Conservation (phyloP, 805 yeast genomes). For the Pichia deserticola region DNA sequence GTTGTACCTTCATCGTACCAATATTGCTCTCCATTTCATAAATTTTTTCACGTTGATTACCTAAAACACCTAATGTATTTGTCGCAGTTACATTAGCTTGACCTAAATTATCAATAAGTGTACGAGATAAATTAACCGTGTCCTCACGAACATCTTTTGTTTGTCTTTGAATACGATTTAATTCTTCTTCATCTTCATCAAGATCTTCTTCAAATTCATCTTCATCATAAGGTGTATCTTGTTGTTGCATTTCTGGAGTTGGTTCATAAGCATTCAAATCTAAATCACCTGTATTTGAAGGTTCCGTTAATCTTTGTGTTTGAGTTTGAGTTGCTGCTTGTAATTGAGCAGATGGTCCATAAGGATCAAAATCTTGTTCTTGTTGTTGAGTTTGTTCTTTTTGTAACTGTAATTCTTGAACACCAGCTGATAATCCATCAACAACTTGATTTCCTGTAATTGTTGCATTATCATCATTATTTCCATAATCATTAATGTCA, state of each 20-base stretch:
- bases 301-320: background rate
- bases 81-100: slow-evolving; percentile 69
- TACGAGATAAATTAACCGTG: slow-evolving; percentile 77
- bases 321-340: slow-evolving; percentile 2
- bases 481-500: slow-evolving; percentile 1
- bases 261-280: slow-evolving; percentile 26
- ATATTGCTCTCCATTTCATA: slow-evolving; percentile 61
- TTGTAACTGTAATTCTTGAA: slow-evolving; percentile 10
- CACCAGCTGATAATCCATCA: background rate
- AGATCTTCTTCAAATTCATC: slow-evolving; percentile 36
- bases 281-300: slow-evolving; percentile 8
- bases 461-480: background rate
- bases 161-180: slow-evolving; percentile 74
- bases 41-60: slow-evolving; percentile 85
- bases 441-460: background rate
- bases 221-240: slow-evolving; percentile 18
- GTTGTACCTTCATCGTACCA: slow-evolving; percentile 73
- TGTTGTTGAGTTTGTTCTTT: slow-evolving; percentile 8
- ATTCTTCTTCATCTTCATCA: slow-evolving; percentile 83
- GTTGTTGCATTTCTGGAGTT: slow-evolving; percentile 5
- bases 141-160: slow-evolving; percentile 62
- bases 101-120: slow-evolving; percentile 64
- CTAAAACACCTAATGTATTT: slow-evolving; percentile 85
- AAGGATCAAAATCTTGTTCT: slow-evolving; percentile 17
- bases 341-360: slow-evolving; percentile 16